phyloP scores from a whole-genome alignment of 2,329 filamentous ascomycete species.

The Grosmannia penicillata region DNA sequence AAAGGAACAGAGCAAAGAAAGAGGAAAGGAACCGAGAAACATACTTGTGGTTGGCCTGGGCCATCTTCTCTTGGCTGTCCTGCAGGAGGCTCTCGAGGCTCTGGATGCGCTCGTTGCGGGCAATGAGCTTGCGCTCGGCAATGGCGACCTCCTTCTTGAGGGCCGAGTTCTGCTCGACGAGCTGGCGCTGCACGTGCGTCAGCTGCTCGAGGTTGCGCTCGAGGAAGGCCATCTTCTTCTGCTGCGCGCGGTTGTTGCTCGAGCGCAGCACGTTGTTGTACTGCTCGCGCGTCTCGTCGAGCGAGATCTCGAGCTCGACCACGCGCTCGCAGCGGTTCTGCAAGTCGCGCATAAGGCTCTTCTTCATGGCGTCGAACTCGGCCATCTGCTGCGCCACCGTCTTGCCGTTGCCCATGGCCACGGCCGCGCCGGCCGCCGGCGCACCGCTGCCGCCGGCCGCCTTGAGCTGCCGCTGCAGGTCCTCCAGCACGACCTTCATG shows the following conservation, averaged over 20 bases:
- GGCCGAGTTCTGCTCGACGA: slow-evolving; percentile 93
- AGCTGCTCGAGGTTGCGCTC: slow-evolving; percentile 97
- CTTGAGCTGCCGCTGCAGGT: slow-evolving; percentile 62
- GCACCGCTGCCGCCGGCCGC: slow-evolving; percentile 33
- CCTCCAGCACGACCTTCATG: slow-evolving; percentile 67
- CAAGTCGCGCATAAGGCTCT: slow-evolving; percentile 94
- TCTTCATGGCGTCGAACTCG: slow-evolving; percentile 99
- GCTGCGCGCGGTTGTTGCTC: slow-evolving; percentile 94
- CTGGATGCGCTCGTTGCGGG: slow-evolving; percentile 90
- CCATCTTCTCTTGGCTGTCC: slow-evolving; percentile 97
- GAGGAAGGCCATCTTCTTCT: slow-evolving; percentile 99
- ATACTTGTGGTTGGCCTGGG: slow-evolving; percentile 92
- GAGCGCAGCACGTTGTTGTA: slow-evolving; percentile 97
- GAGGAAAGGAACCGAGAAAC: slow-evolving; percentile 17
- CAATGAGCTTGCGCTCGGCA: slow-evolving; percentile 91
- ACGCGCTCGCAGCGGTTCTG: slow-evolving; percentile 97
- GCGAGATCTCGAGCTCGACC: slow-evolving; percentile 91
- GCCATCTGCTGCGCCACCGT: slow-evolving; percentile 95
- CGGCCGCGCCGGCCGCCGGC: slow-evolving; percentile 12
- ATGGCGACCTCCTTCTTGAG: slow-evolving; percentile 99
- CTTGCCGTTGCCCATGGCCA: slow-evolving; percentile 55
- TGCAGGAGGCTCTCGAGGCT: slow-evolving; percentile 83
- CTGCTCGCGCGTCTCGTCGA: slow-evolving; percentile 95
- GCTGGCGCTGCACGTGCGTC: slow-evolving; percentile 90
- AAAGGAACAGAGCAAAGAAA: background rate